A percentile compares a stretch with the other conserved stretches of the same genome.
Conservation (phyloP, 345 rosid genomes). For the Mallotus nudiflorus region DNA sequence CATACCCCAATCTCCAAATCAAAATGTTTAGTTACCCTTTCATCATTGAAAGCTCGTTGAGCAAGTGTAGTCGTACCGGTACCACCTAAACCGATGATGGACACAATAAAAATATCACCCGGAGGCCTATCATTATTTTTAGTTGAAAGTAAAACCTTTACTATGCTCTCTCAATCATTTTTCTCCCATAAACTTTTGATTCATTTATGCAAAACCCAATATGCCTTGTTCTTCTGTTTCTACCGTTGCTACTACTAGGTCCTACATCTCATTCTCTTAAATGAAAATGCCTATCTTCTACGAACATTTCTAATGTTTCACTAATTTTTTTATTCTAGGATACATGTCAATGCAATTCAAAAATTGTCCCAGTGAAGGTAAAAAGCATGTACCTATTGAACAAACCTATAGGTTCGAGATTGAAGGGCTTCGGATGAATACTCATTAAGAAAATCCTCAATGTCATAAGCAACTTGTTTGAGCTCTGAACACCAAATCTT, state of each 20-base stretch:
- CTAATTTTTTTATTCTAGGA: too few species aligned
- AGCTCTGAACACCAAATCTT: too few species aligned
- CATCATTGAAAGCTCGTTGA: conserved; percentile 25
- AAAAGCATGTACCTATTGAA: conserved; percentile 10
- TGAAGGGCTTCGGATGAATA: too few species aligned
- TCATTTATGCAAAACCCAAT: conserved; percentile 9
- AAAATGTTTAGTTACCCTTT: too few species aligned
- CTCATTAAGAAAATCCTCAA: too few species aligned
- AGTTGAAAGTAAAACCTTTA: background rate
- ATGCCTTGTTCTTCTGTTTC: conserved; percentile 11
- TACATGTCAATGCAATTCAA: background rate
- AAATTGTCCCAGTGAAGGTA: conserved; percentile 6
- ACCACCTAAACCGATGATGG: conserved; percentile 29
- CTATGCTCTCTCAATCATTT: too few species aligned
- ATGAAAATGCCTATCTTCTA: too few species aligned
- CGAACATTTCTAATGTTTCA: too few species aligned
- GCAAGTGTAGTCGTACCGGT: conserved; percentile 32
- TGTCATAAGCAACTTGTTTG: too few species aligned
- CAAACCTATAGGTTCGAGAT: background rate
- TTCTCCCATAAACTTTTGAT: conserved; percentile 8
- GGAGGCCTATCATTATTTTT: background rate
- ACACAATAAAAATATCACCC: background rate
- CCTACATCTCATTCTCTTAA: too few species aligned
- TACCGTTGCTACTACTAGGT: too few species aligned
- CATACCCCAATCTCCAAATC: too few species aligned